These are phyloP conservation scores for Apiospora phragmitis DNA, from an alignment of 2,329 filamentous ascomycete species.

Conservation along the genomic window DNA sequence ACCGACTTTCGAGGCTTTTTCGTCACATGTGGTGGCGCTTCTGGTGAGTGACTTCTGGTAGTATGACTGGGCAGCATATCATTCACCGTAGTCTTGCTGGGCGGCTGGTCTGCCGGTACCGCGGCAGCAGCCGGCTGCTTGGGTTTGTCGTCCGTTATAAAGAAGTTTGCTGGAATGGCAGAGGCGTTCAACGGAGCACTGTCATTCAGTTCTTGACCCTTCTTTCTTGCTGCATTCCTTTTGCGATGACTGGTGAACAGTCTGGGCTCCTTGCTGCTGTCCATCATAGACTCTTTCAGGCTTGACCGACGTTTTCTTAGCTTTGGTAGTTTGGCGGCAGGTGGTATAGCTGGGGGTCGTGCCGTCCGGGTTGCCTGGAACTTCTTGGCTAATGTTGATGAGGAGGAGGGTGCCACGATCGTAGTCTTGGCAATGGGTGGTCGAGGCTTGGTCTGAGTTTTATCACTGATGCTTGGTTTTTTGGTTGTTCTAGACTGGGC, in stretches of 20 bases:
- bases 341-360: conserved; percentile 1
- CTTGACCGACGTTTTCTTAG: conserved; percentile 33
- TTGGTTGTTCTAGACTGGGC: conserved; percentile 1
- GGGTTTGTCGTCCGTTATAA: conserved; percentile 24
- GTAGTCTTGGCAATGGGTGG: conserved; percentile 10
- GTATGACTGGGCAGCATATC: not conserved
- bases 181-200: conserved; percentile 37
- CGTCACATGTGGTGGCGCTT: not conserved
- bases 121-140: conserved; percentile 8
- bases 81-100: not conserved
- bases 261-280: conserved; percentile 42
- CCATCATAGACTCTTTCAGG: conserved; percentile 40
- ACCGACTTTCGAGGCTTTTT: conserved; percentile 12
- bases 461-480: not conserved
- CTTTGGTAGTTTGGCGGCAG: conserved; percentile 18
- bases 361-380: not conserved
- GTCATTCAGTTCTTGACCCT: conserved; percentile 46
- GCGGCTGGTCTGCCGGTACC: not conserved
- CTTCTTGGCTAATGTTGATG: not conserved
- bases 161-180: conserved; percentile 30
- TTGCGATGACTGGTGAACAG: conserved; percentile 40
- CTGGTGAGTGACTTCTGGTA: not conserved
- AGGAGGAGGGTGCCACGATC: conserved; percentile 11
- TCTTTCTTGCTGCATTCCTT: conserved; percentile 42
- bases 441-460: conserved; percentile 10